Conservation (phyloP, 202 grass and related monocot genomes). For the Miscanthus sacchariflorus region DNA sequence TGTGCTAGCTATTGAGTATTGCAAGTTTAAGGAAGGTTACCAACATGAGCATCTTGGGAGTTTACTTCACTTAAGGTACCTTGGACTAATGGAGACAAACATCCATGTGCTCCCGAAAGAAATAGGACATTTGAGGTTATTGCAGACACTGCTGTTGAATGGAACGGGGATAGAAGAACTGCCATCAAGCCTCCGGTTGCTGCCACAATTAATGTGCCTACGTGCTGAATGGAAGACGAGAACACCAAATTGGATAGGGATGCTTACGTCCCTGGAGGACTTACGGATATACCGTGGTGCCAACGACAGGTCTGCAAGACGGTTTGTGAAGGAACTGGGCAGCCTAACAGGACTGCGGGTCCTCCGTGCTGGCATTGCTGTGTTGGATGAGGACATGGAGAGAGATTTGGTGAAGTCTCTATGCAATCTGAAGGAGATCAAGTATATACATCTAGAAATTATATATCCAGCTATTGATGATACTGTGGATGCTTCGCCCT, state of each 20-base stretch:
- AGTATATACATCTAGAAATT: background rate
- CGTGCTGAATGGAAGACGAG: background rate
- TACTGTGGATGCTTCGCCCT: background rate
- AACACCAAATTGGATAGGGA: background rate
- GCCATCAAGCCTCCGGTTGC: background rate
- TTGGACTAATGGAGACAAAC: background rate
- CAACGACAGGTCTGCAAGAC: background rate
- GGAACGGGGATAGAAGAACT: background rate
- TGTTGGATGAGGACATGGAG: background rate
- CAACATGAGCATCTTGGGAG: background rate
- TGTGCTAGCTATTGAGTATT: slow-evolving; percentile 5
- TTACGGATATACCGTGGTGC: background rate
- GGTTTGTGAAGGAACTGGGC: slow-evolving; percentile 24
- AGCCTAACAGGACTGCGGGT: background rate
- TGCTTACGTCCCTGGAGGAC: background rate
- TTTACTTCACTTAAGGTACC: slow-evolving; percentile 18
- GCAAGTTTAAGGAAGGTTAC: background rate
- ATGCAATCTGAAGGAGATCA: background rate
- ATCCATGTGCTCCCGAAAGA: slow-evolving; percentile 10
- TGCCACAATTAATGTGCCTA: background rate
- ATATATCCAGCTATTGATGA: background rate
- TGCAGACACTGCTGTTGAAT: background rate
- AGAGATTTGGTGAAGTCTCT: slow-evolving; percentile 3
- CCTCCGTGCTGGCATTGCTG: background rate
- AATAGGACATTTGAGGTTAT: background rate